These are phyloP conservation scores for Magnolia kwangsiensis DNA, from an alignment of 164 flowering plant genomes.

Conservation along the genomic window DNA sequence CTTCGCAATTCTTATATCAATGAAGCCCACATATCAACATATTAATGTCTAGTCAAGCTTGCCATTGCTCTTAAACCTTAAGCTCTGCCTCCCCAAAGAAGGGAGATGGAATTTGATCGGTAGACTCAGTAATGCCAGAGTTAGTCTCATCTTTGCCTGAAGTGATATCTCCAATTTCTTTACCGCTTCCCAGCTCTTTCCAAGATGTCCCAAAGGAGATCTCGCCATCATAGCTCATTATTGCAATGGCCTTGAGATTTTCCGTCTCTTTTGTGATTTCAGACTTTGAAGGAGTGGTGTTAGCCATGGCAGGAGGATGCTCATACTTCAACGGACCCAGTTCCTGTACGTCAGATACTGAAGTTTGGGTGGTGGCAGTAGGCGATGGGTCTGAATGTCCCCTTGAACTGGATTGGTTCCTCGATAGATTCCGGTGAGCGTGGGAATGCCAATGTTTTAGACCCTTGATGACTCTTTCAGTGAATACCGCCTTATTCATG, in stretches of 20 bases:
- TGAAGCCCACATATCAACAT: background rate
- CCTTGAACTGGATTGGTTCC: constrained; percentile 14
- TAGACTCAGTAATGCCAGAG: background rate
- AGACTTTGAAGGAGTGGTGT: background rate
- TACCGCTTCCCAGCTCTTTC: constrained; percentile 19
- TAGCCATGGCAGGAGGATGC: constrained; percentile 10
- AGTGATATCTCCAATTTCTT: constrained; percentile 2
- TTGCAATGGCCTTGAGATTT: constrained; percentile 13
- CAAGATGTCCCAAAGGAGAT: constrained; percentile 39
- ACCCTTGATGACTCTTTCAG: constrained; percentile 42
- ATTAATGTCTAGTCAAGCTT: background rate
- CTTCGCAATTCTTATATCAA: background rate
- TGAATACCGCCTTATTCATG: constrained; percentile 46
- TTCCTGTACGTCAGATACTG: constrained; percentile 18
- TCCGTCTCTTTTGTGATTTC: constrained; percentile 17
- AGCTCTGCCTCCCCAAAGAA: background rate
- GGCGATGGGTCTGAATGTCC: constrained; percentile 11
- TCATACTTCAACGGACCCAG: background rate
- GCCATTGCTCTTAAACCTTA: background rate
- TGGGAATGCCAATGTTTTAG: constrained; percentile 45
- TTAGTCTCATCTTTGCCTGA: background rate
- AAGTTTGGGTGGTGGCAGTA: constrained; percentile 10
- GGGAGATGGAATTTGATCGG: background rate
- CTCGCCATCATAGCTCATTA: constrained; percentile 35
- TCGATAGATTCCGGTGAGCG: constrained; percentile 26